These are phyloP conservation scores for Cymodocea nodosa DNA, from an alignment of 116 monocot species.

Conservation along the genomic window DNA sequence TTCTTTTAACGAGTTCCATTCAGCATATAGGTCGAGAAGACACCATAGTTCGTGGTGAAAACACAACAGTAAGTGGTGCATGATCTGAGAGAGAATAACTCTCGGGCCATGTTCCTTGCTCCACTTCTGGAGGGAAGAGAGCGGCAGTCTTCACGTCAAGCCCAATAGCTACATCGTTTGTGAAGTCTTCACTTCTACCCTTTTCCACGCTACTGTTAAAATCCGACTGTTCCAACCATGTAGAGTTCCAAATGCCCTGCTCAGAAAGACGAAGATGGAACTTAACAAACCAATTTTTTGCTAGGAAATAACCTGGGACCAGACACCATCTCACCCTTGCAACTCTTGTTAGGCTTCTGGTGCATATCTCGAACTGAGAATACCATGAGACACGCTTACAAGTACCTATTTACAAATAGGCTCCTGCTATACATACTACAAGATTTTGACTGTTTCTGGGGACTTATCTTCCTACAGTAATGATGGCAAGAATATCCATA, in stretches of 20 bases:
- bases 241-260: slow-evolving; percentile 61
- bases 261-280: slow-evolving; percentile 4
- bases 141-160: slow-evolving; percentile 76
- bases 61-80: slow-evolving; percentile 92
- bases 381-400: slow-evolving; percentile 6
- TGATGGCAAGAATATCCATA: background rate
- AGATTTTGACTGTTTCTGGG: background rate
- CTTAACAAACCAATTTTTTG: background rate
- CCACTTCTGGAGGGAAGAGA: slow-evolving; percentile 89
- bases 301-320: background rate
- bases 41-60: slow-evolving; percentile 59
- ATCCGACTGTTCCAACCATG: slow-evolving; percentile 15
- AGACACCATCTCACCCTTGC: slow-evolving; percentile 2
- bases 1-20: background rate
- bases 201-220: background rate
- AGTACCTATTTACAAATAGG: background rate
- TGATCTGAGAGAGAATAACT: slow-evolving; percentile 95
- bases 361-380: slow-evolving; percentile 11
- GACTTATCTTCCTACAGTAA: background rate
- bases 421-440: slow-evolving; percentile 2
- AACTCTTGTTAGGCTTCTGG: background rate
- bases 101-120: slow-evolving; percentile 93
- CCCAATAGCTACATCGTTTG: slow-evolving; percentile 32
- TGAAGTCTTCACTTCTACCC: slow-evolving; percentile 4
- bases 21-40: slow-evolving; percentile 36